A percentile compares a stretch with the other conserved stretches of the same genome.
Evolutionary conservation across 2,329 filamentous ascomycete genomes (phyloP).

Genomic region (Aspergillus ibericus): DNA sequence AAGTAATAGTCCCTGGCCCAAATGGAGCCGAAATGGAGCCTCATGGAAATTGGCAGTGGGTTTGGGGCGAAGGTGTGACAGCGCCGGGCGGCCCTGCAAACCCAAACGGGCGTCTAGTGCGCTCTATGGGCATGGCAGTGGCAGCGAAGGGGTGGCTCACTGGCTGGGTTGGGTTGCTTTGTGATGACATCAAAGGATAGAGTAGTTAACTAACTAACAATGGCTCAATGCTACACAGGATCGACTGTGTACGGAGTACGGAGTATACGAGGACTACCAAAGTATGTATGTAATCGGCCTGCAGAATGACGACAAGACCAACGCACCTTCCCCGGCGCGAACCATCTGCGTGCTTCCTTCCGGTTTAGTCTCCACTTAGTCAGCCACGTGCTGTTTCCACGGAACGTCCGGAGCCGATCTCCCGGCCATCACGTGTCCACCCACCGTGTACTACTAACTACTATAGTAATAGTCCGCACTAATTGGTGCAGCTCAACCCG

Average conservation of each 20-base stretch:
- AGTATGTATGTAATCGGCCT: too few species aligned
- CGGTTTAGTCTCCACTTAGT: background rate
- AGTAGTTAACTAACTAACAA: too few species aligned
- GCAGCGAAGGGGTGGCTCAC: background rate
- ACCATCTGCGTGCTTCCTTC: too few species aligned
- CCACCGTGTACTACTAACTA: too few species aligned
- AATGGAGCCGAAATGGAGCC: slow-evolving; percentile 1
- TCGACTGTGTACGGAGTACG: background rate
- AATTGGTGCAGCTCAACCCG: too few species aligned
- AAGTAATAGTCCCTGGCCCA: background rate
- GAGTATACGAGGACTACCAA: too few species aligned
- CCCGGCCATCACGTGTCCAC: background rate
- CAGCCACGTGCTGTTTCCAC: background rate
- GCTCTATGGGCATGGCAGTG: background rate
- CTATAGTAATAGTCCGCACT: too few species aligned
- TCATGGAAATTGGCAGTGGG: slow-evolving; percentile 2
- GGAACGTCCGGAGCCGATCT: slow-evolving; percentile 8
- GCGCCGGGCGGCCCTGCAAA: background rate
- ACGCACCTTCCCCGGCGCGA: background rate
- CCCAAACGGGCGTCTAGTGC: slow-evolving; percentile 1
- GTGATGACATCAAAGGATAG: background rate
- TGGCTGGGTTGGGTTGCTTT: background rate
- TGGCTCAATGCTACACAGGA: too few species aligned
- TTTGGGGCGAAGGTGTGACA: background rate
- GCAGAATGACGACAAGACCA: background rate